Base-by-base conservation (phyloP, 2,329 filamentous ascomycete genomes). In the Colletotrichum gigasporum region DNA sequence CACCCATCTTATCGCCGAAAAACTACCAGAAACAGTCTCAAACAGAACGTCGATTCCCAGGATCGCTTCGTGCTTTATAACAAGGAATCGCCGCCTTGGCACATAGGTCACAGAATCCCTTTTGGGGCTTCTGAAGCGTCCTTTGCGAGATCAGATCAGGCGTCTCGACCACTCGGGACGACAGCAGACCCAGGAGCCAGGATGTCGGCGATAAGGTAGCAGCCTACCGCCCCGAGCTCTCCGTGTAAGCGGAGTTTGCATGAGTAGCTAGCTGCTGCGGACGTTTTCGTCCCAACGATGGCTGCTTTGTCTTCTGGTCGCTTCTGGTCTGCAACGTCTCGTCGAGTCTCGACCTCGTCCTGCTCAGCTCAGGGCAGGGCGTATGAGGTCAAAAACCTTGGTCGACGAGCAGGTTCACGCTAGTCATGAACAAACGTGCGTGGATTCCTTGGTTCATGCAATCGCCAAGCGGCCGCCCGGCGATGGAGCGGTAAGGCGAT, bases 381-480 rank as follows among this genome's bases (percentile, higher is more conserved):
- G 35, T n/a, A n/a, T n/a, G 45, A 50, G 22, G 45, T 34, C 45
- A 50, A 48, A 22, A n/a, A n/a, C n/a, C n/a, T n/a, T n/a, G n/a
- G n/a, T n/a, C n/a, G n/a, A n/a, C 20, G 48, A 52, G 37, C n/a
- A 14, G 32, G 28, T 32, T 18, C 14, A 14, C 41, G 51, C 35
- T 54, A 54, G 51, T 54, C 51, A 54, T 54, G 51, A 42, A 20
- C 35, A 35, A 41, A 41, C 51, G 51, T 42, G 51, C 51, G 37
- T 20, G 18, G 18, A 41, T 20, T 41, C 37, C n/a, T 41, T 34
- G 35, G 32, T 54, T 54, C 51, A 54, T 54, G 51, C 51, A 32
- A 16, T 32, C 30, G n/a, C n/a, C n/a, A n/a, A n/a, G n/a, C n/a
- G n/a, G n/a, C n/a, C n/a, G n/a, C n/a, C n/a, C n/a, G n/a, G n/a